Evolutionary conservation across 139 green algal species (phyloP).

Genomic region (Spirogloea muscicola): DNA sequence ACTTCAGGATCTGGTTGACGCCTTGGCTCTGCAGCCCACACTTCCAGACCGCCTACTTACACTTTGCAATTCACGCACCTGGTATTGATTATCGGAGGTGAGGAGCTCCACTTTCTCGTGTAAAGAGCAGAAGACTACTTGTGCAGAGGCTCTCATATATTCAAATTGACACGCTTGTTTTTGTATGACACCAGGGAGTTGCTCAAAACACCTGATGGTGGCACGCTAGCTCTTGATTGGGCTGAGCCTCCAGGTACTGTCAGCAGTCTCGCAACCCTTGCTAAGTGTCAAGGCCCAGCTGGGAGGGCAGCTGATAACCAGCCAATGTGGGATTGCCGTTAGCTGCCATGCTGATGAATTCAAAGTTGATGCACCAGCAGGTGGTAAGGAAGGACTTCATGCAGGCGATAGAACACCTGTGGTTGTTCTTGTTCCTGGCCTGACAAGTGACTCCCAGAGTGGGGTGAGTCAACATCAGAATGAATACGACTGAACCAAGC

Average conservation of each 20-base stretch:
- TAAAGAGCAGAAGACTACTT: no score
- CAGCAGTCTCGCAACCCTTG: background rate
- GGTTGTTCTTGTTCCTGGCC: slow-evolving; percentile 27
- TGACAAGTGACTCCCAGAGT: slow-evolving; percentile 23
- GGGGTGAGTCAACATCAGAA: no score
- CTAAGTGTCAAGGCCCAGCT: background rate
- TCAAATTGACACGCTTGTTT: no score
- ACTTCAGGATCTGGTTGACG: slow-evolving; percentile 31
- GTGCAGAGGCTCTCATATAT: no score
- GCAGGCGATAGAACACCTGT: background rate
- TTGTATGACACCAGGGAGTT: slow-evolving; percentile 29
- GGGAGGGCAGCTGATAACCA: background rate
- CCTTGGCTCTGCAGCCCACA: slow-evolving; percentile 43
- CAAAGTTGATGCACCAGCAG: background rate
- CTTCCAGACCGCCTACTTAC: slow-evolving; percentile 33
- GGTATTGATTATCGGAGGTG: slow-evolving; percentile 21
- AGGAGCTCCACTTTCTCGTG: no score
- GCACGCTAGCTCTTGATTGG: slow-evolving; percentile 33
- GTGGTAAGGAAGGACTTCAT: background rate
- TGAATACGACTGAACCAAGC: no score
- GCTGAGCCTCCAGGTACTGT: background rate
- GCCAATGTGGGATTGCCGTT: background rate
- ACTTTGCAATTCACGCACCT: slow-evolving; percentile 7
- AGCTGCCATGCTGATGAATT: background rate
- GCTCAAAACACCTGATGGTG: slow-evolving; percentile 17